A percentile compares a stretch with the other conserved stretches of the same genome.
Conservation (phyloP, 352 stramenopile genomes). For the Pythium vanterpoolii region DNA sequence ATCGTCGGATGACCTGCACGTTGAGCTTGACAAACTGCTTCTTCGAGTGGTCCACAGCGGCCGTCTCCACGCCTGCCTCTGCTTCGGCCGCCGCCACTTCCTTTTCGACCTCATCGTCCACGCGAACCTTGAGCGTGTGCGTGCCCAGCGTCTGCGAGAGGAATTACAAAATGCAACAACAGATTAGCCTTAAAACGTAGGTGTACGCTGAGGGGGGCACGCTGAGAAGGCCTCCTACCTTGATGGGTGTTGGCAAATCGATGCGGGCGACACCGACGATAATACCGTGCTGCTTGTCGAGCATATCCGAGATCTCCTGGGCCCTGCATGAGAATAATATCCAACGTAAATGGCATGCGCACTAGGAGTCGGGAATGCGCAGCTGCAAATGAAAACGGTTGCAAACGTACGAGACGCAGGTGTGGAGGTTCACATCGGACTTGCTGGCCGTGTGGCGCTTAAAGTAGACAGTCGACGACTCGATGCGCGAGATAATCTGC, state of each 20-base stretch:
- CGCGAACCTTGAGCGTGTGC: constrained; percentile 79
- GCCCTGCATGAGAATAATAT: constrained; percentile 28
- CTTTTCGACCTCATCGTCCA: constrained; percentile 73
- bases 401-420: constrained; percentile 51
- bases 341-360: not conserved
- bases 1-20: constrained; percentile 66
- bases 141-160: constrained; percentile 52
- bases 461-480: constrained; percentile 63
- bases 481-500: constrained; percentile 56
- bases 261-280: constrained; percentile 79
- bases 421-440: constrained; percentile 59
- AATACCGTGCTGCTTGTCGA: constrained; percentile 82
- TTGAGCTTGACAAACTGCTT: constrained; percentile 73
- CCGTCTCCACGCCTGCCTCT: constrained; percentile 18
- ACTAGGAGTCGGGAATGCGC: not conserved
- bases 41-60: constrained; percentile 55
- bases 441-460: constrained; percentile 75
- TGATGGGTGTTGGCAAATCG: constrained; percentile 67
- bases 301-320: constrained; percentile 83
- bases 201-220: too few species aligned
- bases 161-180: not conserved
- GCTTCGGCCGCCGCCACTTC: constrained; percentile 51
- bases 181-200: not conserved
- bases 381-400: not conserved
- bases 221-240: constrained; percentile 33